Base-by-base conservation (phyloP, 352 stramenopile species). In the Globisporangium nunn region DNA sequence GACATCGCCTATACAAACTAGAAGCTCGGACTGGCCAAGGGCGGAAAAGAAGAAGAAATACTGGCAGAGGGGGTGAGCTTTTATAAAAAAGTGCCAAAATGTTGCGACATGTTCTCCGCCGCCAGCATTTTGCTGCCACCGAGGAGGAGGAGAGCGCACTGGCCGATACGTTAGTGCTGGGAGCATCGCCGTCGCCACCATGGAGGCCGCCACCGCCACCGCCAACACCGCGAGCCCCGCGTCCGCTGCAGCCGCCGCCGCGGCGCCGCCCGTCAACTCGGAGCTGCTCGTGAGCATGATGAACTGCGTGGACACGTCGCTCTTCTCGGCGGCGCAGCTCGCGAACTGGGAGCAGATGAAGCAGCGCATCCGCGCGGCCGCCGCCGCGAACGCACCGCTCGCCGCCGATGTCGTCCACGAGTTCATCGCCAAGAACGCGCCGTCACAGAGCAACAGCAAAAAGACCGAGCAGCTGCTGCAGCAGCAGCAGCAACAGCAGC, bases 321-420 rank as follows among this genome's bases (percentile, higher is more conserved):
- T 88, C 23, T 91, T 93, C 61, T 89, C 81, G 30, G 35, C 72
- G 44, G 70, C 87, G 50, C 81, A 89, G 50, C 64, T 91, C 44
- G 59, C 72, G 54, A 91, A 87, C 63, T 91, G 82, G 83, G 75
- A 84, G 57, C 78, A 86, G 18, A 91, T 91, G 75, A 86, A 91
- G 67, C 50, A 71, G 48, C 74, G 70, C 23, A 78, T 91, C 43
- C 71, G 70, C 33, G n/a, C 63, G 6, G 81, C 79, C 4, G 73
- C 75, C 15, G 73, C 81, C 52, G 67, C 78, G 23, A 69, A 85
- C 52, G 56, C 58, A 18, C 63, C 69, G 50, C 62, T 74, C 11
- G 64, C 58, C 37, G 55, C 65, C 18, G 74, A 79, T 35, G 56
- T 75, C 40, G 61, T 56, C 15, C 47, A 63, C 14, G 62, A 64